These are phyloP conservation scores for Cylindrotheca closterium DNA, from an alignment of 108 stramenopile genomes.

Conservation along the genomic window DNA sequence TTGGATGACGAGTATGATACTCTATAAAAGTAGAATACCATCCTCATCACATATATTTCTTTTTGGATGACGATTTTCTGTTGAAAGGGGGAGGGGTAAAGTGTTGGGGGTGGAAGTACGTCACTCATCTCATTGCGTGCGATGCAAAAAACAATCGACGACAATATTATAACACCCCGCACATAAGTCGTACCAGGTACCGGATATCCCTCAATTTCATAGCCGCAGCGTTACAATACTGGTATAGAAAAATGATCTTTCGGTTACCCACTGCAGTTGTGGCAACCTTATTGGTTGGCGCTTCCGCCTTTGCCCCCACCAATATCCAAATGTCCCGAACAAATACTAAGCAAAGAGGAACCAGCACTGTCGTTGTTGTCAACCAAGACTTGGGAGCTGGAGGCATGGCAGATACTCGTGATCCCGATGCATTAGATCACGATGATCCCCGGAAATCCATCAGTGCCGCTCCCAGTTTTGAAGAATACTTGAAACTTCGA, in stretches of 20 bases:
- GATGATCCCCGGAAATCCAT: conserved; percentile 81
- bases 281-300: neutral
- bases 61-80: no score
- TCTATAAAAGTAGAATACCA: no score
- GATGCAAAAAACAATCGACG: no score
- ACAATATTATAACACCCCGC: no score
- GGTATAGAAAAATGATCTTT: neutral
- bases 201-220: no score
- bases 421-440: conserved; percentile 57
- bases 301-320: neutral
- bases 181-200: no score
- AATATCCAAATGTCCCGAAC: no score
- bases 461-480: conserved; percentile 72
- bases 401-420: conserved; percentile 74
- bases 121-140: no score
- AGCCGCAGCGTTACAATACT: neutral
- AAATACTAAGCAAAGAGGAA: neutral
- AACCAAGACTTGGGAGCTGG: conserved; percentile 39
- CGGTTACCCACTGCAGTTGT: neutral
- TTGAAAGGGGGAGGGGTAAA: no score
- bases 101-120: no score
- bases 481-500: conserved; percentile 79
- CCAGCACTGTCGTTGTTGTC: neutral
- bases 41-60: no score
- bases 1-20: no score